Percentiles rank a stretch among this genome's conserved stretches.
Conservation (phyloP, 495 filamentous ascomycete species). For the Arthonia radiata region DNA sequence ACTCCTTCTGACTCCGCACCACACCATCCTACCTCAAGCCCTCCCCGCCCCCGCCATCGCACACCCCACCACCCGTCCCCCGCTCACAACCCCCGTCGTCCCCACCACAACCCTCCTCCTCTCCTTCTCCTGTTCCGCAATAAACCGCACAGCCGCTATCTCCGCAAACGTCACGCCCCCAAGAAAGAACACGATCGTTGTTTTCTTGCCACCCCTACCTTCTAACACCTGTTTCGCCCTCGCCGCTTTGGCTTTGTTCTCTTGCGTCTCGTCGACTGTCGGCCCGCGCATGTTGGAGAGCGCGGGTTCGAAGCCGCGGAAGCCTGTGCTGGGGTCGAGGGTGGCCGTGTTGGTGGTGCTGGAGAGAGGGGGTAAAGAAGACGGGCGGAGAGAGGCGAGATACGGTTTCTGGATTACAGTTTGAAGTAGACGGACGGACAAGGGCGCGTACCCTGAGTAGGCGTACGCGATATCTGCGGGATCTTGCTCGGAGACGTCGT, state of each 20-base stretch:
- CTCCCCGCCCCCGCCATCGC: constrained; percentile 36
- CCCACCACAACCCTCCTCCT: constrained; percentile 63
- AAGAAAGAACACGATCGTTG: constrained; percentile 79
- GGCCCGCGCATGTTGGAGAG: constrained; percentile 62
- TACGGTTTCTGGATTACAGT: constrained; percentile 79
- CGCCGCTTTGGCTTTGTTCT: constrained; percentile 78
- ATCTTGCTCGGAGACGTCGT: constrained; percentile 93
- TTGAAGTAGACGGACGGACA: constrained; percentile 86
- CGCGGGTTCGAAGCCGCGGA: constrained; percentile 75
- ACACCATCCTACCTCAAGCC: no score
- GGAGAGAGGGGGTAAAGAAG: constrained; percentile 18
- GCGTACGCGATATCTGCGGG: constrained; percentile 92
- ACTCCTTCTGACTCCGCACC: no score
- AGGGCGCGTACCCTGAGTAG: constrained; percentile 86
- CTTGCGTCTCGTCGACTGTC: constrained; percentile 81
- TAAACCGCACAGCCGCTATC: constrained; percentile 80
- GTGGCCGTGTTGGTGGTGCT: constrained; percentile 18
- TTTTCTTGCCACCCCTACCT: constrained; percentile 39
- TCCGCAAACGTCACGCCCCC: constrained; percentile 90
- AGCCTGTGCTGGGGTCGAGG: constrained; percentile 46
- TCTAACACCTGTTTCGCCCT: constrained; percentile 67
- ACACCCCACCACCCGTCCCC: constrained; percentile 68
- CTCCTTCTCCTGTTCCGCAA: constrained; percentile 67
- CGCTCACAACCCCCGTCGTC: constrained; percentile 76
- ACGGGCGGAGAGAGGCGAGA: constrained; percentile 34